Evolutionary conservation across 2,329 filamentous ascomycete species (phyloP), one percentile per base, ranked within the genome.

Genomic region (Cladophialophora carrionii): DNA sequence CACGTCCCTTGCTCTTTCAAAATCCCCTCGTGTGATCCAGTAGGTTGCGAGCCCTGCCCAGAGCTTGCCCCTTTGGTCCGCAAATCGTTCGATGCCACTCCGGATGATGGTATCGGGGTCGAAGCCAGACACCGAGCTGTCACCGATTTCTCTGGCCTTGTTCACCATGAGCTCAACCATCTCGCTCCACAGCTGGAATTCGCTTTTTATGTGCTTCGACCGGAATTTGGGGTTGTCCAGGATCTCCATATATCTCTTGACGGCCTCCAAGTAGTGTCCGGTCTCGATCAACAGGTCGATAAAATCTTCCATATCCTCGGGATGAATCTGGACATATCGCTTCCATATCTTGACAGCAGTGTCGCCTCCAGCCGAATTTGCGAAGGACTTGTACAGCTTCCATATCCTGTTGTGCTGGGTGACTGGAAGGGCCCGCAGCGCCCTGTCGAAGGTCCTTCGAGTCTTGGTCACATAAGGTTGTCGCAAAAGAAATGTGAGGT

Each of bases 401-500:
- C 95, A 99, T 76, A 99, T 92, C 65, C 95, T 87, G 78, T 94
- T 93, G 78, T 99, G 95, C 74, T 99, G 95, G 0, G 93, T 96
- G 67, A 97, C 87, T 1, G 96, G 95, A 48, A 99, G 83, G 5
- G 96, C 94, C 68, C 94, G 88, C 53, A 99, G 84, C 12, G 95
- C 93, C 65, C 92, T 88, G 78, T 99, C 94, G 79, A 99, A 99
- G 0, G 91, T 91, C 70, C 88, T 88, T 65, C 95, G 87, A 29
- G 92, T 96, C 63, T 88, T 84, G 7, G 94, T 97, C 67, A 99
- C 88, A 61, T 96, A 82, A n/a, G 95, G 95, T 76, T 99, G 95
- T 74, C 90, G 87, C 75, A 94, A 87, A 64, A 99, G 83, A 75
- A 99, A 98, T 56, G 85, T 85, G 68, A 99, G 87, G 76, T 97